phyloP scores from a whole-genome alignment of 2,329 filamentous ascomycete genomes.

The Huntiella omanensis region DNA sequence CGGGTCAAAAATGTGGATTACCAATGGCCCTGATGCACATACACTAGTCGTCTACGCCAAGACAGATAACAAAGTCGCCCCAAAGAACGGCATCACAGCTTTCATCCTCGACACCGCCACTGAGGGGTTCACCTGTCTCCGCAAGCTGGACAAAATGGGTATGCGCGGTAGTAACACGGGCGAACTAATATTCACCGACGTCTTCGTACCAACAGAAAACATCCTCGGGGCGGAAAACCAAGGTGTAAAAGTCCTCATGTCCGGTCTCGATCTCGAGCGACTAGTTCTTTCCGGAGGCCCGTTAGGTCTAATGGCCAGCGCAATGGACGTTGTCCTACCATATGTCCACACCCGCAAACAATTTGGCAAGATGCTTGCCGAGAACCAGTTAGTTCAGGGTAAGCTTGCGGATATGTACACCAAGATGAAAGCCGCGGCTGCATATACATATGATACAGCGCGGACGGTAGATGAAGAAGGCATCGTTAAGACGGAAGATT shows the following conservation, averaged over 20 bases:
- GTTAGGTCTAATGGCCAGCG: slow-evolving; percentile 83
- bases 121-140: slow-evolving; percentile 67
- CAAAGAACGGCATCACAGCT: slow-evolving; percentile 85
- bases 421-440: slow-evolving; percentile 63
- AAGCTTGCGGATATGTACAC: slow-evolving; percentile 97
- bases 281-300: slow-evolving; percentile 83
- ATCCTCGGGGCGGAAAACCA: slow-evolving; percentile 62
- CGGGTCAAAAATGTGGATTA: slow-evolving; percentile 99
- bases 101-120: slow-evolving; percentile 60
- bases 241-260: slow-evolving; percentile 85
- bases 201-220: slow-evolving; percentile 73
- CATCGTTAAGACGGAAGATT: slow-evolving; percentile 67
- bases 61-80: slow-evolving; percentile 38
- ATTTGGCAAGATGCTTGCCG: slow-evolving; percentile 69
- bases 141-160: slow-evolving; percentile 93
- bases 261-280: slow-evolving; percentile 83
- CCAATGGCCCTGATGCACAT: slow-evolving; percentile 90
- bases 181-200: slow-evolving; percentile 75
- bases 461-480: slow-evolving; percentile 59
- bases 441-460: slow-evolving; percentile 78
- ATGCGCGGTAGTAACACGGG: slow-evolving; percentile 97
- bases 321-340: slow-evolving; percentile 62
- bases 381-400: slow-evolving; percentile 85
- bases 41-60: slow-evolving; percentile 93
- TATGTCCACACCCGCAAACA: slow-evolving; percentile 81